Base-by-base conservation (phyloP, 2,329 filamentous ascomycete genomes). In the Colletotrichum trifolii region DNA sequence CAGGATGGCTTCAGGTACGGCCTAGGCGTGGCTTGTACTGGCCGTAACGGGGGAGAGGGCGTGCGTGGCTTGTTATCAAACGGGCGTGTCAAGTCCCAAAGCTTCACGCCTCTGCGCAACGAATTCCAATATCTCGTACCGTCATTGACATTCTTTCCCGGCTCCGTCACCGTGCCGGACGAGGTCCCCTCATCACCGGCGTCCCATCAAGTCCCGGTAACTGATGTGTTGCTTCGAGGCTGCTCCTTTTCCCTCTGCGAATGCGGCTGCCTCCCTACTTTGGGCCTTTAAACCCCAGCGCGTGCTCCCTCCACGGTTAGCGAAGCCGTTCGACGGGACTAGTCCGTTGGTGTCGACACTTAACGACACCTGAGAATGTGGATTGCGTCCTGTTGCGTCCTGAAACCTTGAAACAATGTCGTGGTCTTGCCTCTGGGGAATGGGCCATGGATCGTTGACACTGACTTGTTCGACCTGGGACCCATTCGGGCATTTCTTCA, bases 331-430 rank as follows among this genome's bases (percentile, higher is more conserved):
- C 36, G 25, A 42, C 47, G 52, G 46, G 52, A 52, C 33, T 38
- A 36, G 38, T 17, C 45, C 52, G 15, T 46, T 10, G n/a, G 13
- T 42, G 33, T 25, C 17, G n/a, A 60, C 50, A 35, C 46, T 36
- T 62, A 34, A 48, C 48, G 33, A 52, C 52, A 62, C 62, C 62
- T 62, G 58, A 56, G 58, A 62, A 65, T 56, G 62, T 52, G 57
- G 57, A 25, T 25, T 13, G 15, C 42, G 42, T 43, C 50, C 52
- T 42, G 39, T 35, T 63, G 48, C 50, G 34, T 48, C 46, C 40
- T 56, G 62, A 65, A 65, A 45, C 57, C 40, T 33, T 52, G 45
- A 45, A 50, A 65, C 60, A 43, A 35, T 46, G 15, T 54, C 40
- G 11, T 45, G 36, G 25, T 25, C 25, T 25, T 33, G 45, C 55